Evolutionary conservation across 1,284 basidiomycete species (phyloP), one percentile per base, ranked within the genome.

Genomic region (Puccinia novopanici): DNA sequence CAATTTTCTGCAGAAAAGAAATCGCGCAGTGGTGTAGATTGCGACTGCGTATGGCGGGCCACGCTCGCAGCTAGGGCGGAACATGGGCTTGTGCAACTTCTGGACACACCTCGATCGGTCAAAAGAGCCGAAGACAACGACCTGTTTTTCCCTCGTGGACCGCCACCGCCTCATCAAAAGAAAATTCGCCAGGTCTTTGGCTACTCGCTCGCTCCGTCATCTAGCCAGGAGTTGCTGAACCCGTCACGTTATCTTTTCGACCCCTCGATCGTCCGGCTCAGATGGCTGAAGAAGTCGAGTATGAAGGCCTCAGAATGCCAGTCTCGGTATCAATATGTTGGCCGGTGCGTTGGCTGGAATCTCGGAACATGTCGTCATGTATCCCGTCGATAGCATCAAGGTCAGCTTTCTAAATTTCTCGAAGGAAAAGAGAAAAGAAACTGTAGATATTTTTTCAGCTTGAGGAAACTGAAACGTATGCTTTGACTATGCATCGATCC

Each of bases 311-410:
- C 79, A 52, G 63, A 83, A 71, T 83, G 81, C 74, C 61, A 81
- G 81, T 45, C 48, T 87, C 83, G 87, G 86, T 30, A 92, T 97
- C 83, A 97, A 95, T 87, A 99, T 99, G 97, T 88, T 94, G 84
- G 97, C 97, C 37, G 97, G 97, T 80, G 95, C 95, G 68, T 88
- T 99, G 86, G 96, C 97, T 83, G 97, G 97, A 82, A 99, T 99
- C 84, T 95, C 94, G 78, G 97, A 99, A 87, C 97, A 99, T 87
- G 93, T 95, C 37, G 94, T 97, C 85, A 99, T 99, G 92, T 99
- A 94, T 86, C 97, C 97, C 3, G 89, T 99, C 82, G 97, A 99
- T 87, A 95, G 93, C 84, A 97, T 99, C 86, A 98, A 99, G 89
- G 96, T 93, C 81, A 83, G 91, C 52, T 45, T 13, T 22, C 1